A percentile compares a stretch with the other conserved stretches of the same genome.
Evolutionary conservation across 176 grass and related monocot genomes (phyloP).

Genomic region (Musa schizocarpa): DNA sequence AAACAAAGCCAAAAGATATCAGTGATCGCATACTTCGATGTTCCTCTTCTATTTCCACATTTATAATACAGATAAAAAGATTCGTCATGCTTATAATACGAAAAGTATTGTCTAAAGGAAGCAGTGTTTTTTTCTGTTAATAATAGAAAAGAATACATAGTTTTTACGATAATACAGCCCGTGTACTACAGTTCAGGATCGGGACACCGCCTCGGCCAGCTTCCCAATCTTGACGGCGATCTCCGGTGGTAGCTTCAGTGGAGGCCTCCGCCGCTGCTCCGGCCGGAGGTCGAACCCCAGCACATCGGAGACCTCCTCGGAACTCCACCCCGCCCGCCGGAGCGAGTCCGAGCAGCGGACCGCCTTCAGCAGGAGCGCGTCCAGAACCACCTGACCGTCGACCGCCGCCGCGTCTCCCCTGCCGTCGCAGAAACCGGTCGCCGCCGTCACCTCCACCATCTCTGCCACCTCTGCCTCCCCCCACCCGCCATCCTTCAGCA

Average conservation of each 20-base stretch:
- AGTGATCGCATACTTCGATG: too few relatives aligned
- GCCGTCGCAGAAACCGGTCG: slow-evolving; percentile 51
- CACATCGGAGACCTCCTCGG: slow-evolving; percentile 76
- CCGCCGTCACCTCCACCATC: slow-evolving; percentile 51
- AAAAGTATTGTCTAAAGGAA: background rate
- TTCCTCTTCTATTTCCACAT: too few relatives aligned
- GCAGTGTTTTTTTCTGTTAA: background rate
- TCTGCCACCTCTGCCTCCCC: slow-evolving; percentile 72
- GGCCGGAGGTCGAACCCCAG: slow-evolving; percentile 46
- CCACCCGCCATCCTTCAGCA: slow-evolving; percentile 81
- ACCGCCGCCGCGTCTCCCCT: slow-evolving; percentile 20
- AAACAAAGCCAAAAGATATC: too few relatives aligned
- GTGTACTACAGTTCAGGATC: slow-evolving; percentile 15
- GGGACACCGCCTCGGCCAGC: slow-evolving; percentile 50
- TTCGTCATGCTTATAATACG: too few relatives aligned
- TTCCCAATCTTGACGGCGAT: slow-evolving; percentile 68
- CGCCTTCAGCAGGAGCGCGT: slow-evolving; percentile 56
- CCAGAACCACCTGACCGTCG: slow-evolving; percentile 51
- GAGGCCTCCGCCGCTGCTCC: slow-evolving; percentile 5
- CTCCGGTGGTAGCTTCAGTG: slow-evolving; percentile 53
- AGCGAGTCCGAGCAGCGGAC: slow-evolving; percentile 90
- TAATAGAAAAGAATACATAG: background rate
- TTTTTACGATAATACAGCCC: background rate
- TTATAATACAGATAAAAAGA: too few relatives aligned
- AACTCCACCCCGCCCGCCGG: slow-evolving; percentile 72